These are phyloP conservation scores for Saxophila tyrrhenica DNA, from an alignment of 495 filamentous ascomycete species.

Conservation along the genomic window DNA sequence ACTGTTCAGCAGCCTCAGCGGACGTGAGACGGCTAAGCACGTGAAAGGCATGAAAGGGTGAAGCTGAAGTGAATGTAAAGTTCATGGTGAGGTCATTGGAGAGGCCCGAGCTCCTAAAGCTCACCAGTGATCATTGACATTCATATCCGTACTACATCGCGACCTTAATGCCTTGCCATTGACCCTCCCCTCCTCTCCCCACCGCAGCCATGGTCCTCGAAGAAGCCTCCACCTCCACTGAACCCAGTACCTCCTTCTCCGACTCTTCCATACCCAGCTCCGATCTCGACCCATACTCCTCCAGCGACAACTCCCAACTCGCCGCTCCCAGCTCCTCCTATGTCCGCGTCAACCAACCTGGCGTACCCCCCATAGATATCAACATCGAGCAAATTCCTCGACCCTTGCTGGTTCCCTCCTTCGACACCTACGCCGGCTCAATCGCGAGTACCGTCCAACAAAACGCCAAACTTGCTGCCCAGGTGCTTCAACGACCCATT, in stretches of 20 bases:
- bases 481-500: conserved; percentile 13
- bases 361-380: conserved; percentile 1
- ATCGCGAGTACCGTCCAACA: neutral
- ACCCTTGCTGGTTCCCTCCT: conserved; percentile 1
- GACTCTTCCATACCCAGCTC: conserved; percentile 10
- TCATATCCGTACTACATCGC: too few relatives aligned
- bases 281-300: conserved; percentile 19
- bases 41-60: neutral
- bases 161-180: too few relatives aligned
- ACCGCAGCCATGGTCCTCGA: conserved; percentile 21
- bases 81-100: neutral
- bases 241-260: conserved; percentile 9
- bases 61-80: neutral
- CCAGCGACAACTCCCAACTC: neutral
- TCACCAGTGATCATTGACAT: too few relatives aligned
- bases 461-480: neutral
- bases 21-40: too few relatives aligned
- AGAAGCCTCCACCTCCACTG: conserved; percentile 5
- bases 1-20: too few relatives aligned
- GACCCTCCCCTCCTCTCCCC: neutral
- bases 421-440: neutral
- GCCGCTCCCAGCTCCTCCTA: neutral
- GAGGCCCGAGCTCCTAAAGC: neutral
- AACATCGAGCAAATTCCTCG: conserved; percentile 10
- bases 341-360: neutral